Evolutionary conservation across 1,139 yeast species (phyloP), one percentile per base, ranked within the genome.

Genomic region (Nakaseomyces sp.): DNA sequence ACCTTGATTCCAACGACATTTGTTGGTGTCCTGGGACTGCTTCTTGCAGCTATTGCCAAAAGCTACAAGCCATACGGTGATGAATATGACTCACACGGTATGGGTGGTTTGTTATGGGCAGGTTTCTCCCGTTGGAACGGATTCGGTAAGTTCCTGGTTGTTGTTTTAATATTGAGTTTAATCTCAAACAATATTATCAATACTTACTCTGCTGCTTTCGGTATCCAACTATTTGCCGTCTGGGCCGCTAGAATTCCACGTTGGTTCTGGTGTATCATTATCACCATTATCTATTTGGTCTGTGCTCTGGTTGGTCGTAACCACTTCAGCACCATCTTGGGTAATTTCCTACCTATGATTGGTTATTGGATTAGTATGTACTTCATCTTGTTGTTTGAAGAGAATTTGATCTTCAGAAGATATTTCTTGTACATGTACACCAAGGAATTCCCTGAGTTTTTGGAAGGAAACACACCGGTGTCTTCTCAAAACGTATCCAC

Each of bases 281-380:
- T 83, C 29, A 84, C 89, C 4, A 76, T 71, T 1, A 67, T 84
- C 18, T 81, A 79, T 54, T 69, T 85, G 53, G 78, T 82, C 1
- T 74, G 83, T 60, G 81, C 91, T 1, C 59, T 82, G 43, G 91
- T 78, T 10, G 96, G 96, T 9, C 73, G 86, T 55, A 69, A 83
- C 61, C 77, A 79, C 54, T 83, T 88, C 60, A 73, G 88, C 39
- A 72, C 79, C 3, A 86, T 87, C 49, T 69, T 88, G 57, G 78
- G 88, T n/a, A 88, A 87, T 58, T 88, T 88, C 67, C 69, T 88
- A 53, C 96, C 96, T 8, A 87, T 88, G 96, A 77, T 88, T 48
- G 95, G 95, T 1, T 88, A 88, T 66, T 88, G 96, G 96, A 76
- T 85, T 43, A 79, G 91, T 43, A 85, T 88, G 68, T 88, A 87